These are phyloP conservation scores for Tricholoma sp. DNA, from an alignment of 768 basidiomycete species.

Conservation along the genomic window DNA sequence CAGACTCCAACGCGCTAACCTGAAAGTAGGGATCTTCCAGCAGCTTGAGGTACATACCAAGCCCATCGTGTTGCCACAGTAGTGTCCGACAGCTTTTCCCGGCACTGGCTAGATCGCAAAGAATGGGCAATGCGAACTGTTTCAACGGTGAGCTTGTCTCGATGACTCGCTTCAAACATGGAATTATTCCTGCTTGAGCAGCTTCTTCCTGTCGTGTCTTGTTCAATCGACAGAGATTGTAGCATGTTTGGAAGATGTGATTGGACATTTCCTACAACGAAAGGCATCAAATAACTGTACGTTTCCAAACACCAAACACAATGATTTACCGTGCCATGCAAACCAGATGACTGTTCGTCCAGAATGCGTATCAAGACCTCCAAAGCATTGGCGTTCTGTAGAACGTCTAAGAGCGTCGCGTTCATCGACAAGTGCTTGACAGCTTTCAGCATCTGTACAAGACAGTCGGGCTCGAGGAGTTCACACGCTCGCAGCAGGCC, in stretches of 20 bases:
- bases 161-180: conserved; percentile 85
- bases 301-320: not conserved
- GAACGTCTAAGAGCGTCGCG: conserved; percentile 79
- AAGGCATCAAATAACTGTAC: conserved; percentile 2
- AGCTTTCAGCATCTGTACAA: conserved; percentile 88
- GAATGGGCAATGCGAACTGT: conserved; percentile 94
- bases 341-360: conserved; percentile 73
- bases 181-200: conserved; percentile 92
- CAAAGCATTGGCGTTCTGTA: conserved; percentile 94
- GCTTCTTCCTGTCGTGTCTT: conserved; percentile 96
- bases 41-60: conserved; percentile 72
- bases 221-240: conserved; percentile 92
- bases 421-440: conserved; percentile 97
- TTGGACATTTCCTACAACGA: conserved; percentile 85
- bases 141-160: conserved; percentile 87
- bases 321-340: conserved; percentile 69
- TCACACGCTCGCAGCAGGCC: conserved; percentile 77
- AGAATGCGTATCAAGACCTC: conserved; percentile 86
- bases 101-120: conserved; percentile 94
- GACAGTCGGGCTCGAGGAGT: conserved; percentile 79
- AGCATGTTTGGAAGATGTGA: conserved; percentile 95
- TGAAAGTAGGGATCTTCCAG: conserved; percentile 88
- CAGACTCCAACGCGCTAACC: conserved; percentile 86
- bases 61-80: conserved; percentile 92
- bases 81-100: conserved; percentile 88